Conservation (phyloP, 2,329 filamentous ascomycete species). For the Pezicula radicicola region DNA sequence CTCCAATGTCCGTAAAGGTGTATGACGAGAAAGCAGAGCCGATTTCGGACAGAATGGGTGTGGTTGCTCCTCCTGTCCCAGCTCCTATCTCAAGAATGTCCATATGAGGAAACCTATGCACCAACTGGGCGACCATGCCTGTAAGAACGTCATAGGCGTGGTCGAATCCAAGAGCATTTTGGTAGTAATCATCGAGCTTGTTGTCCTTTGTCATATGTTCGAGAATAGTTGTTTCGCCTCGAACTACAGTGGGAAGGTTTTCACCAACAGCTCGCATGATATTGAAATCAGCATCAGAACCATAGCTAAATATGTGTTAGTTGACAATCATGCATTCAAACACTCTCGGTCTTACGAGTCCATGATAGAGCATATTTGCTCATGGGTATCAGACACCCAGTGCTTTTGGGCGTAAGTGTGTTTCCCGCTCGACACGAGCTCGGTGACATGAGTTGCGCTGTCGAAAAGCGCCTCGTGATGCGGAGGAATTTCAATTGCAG, state of each 20-base stretch:
- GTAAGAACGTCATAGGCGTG: background rate
- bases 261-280: background rate
- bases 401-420: slow-evolving; percentile 2
- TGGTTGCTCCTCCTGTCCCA: too few relatives aligned
- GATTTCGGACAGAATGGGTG: background rate
- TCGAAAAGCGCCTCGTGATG: background rate
- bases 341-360: background rate
- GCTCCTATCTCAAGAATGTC: slow-evolving; percentile 36
- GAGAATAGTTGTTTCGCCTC: background rate
- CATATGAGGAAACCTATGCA: slow-evolving; percentile 31
- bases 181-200: slow-evolving; percentile 5
- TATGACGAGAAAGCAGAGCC: background rate
- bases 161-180: background rate
- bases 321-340: background rate
- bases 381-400: slow-evolving; percentile 5
- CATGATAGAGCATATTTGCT: background rate
- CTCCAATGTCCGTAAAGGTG: background rate
- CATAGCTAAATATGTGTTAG: background rate
- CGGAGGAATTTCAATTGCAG: background rate
- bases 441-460: background rate
- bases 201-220: slow-evolving; percentile 2
- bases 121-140: slow-evolving; percentile 4
- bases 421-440: slow-evolving; percentile 3
- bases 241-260: background rate
- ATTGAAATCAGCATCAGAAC: background rate